Percentiles rank a stretch among this genome's conserved stretches.
phyloP scores from a whole-genome alignment of 1,284 basidiomycete genomes.

The Chiua sp. region DNA sequence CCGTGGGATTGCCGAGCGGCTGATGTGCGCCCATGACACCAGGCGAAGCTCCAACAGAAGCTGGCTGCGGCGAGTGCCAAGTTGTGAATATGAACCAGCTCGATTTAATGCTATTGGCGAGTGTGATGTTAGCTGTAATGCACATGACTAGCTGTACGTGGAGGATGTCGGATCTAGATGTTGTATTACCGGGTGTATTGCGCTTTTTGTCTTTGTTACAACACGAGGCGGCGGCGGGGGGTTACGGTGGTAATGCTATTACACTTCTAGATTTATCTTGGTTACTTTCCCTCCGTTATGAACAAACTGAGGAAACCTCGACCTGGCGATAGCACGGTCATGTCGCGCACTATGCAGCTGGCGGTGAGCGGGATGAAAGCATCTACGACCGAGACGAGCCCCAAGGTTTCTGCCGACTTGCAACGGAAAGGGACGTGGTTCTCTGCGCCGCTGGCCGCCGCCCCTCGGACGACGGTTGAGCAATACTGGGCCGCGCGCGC shows the following conservation, averaged over 20 bases:
- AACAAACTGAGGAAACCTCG: conserved; percentile 33
- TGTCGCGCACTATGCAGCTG: conserved; percentile 39
- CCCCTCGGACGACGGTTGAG: conserved; percentile 44
- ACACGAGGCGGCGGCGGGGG: conserved; percentile 13
- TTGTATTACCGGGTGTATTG: conserved; percentile 25
- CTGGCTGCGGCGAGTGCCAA: conserved; percentile 36
- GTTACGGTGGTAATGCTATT: background rate
- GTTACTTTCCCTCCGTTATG: conserved; percentile 14
- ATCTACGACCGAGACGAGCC: background rate
- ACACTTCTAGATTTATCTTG: background rate
- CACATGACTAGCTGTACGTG: conserved; percentile 18
- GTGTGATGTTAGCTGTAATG: conserved; percentile 18
- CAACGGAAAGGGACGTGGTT: conserved; percentile 16
- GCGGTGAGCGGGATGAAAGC: conserved; percentile 19
- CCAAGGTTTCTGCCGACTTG: conserved; percentile 2
- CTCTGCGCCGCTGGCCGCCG: conserved; percentile 16
- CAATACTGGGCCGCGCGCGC: conserved; percentile 71
- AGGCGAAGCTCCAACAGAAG: conserved; percentile 66
- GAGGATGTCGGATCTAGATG: conserved; percentile 25
- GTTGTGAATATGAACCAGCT: conserved; percentile 17
- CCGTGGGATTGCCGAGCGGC: background rate
- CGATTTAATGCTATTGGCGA: background rate
- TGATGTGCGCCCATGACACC: conserved; percentile 20
- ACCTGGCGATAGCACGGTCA: conserved; percentile 1
- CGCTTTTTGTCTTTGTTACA: background rate